These are phyloP conservation scores for Coemansia sp. DNA, from an alignment of 192 early-diverging fungal species.

Conservation along the genomic window DNA sequence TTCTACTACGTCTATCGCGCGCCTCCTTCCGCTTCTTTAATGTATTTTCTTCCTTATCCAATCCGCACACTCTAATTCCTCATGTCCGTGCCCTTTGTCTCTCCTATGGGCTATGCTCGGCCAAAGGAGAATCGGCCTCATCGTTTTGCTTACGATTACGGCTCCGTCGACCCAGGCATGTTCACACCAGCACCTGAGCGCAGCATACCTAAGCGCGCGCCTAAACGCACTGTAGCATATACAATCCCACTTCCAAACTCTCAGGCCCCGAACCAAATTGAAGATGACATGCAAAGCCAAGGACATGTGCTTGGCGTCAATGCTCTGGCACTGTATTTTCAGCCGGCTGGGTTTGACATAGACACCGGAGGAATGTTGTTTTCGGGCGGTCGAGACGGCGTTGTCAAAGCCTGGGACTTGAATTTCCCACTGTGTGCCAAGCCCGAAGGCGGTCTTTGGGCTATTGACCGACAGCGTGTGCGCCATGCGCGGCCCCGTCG, in stretches of 20 bases:
- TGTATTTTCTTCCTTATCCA: neutral
- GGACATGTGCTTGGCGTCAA: slow-evolving; percentile 85
- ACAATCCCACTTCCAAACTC: slow-evolving; percentile 41
- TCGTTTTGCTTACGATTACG: slow-evolving; percentile 54
- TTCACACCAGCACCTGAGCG: slow-evolving; percentile 45
- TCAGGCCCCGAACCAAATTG: neutral
- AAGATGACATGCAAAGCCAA: slow-evolving; percentile 25
- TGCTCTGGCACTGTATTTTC: slow-evolving; percentile 65
- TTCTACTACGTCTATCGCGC: neutral
- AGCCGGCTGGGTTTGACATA: neutral
- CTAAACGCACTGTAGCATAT: slow-evolving; percentile 43
- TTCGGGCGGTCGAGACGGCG: slow-evolving; percentile 85
- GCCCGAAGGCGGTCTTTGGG: slow-evolving; percentile 9
- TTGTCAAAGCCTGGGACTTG: slow-evolving; percentile 84
- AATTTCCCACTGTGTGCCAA: slow-evolving; percentile 23
- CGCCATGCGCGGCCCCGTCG: slow-evolving; percentile 44
- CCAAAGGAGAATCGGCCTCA: slow-evolving; percentile 48
- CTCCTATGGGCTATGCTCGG: slow-evolving; percentile 32
- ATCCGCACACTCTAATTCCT: neutral
- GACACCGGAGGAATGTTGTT: slow-evolving; percentile 72
- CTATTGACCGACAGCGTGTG: slow-evolving; percentile 26
- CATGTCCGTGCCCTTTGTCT: slow-evolving; percentile 40
- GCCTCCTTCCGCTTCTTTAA: neutral
- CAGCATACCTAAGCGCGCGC: slow-evolving; percentile 38
- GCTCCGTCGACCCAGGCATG: slow-evolving; percentile 54